Conservation (phyloP, 768 basidiomycete species). For the Amanita exitialis region DNA sequence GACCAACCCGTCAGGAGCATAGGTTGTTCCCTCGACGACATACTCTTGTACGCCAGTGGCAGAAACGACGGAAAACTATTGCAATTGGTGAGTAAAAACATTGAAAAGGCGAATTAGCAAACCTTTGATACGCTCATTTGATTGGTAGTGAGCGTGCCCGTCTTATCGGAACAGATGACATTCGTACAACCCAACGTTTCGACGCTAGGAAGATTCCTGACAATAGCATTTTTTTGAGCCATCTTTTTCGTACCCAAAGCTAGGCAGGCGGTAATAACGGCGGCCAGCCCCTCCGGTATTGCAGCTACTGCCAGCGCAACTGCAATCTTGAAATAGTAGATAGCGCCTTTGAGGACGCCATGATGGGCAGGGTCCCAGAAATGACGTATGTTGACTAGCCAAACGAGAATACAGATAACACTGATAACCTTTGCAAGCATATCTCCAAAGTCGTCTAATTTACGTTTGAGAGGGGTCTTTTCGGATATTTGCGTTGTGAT, state of each 20-base stretch:
- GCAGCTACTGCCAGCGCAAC: conserved; percentile 98
- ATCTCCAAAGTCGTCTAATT: conserved; percentile 97
- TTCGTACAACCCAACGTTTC: conserved; percentile 98
- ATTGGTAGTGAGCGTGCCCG: conserved; percentile 90
- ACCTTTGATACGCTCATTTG: conserved; percentile 94
- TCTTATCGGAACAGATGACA: conserved; percentile 99
- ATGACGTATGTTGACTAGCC: conserved; percentile 94
- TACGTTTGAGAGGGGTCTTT: conserved; percentile 95
- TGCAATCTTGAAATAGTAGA: conserved; percentile 99
- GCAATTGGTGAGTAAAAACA: conserved; percentile 2
- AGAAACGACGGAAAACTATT: conserved; percentile 73
- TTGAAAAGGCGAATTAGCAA: conserved; percentile 12
- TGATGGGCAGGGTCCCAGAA: conserved; percentile 95
- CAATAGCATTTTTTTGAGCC: conserved; percentile 98
- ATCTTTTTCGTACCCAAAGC: conserved; percentile 98
- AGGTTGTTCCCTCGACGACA: conserved; percentile 86
- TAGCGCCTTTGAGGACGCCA: conserved; percentile 83
- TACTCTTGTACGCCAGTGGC: conserved; percentile 52
- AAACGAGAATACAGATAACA: conserved; percentile 94
- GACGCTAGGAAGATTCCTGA: conserved; percentile 90
- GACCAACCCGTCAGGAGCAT: conserved; percentile 75
- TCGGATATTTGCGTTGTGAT: conserved; percentile 89
- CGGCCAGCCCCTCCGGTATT: conserved; percentile 97
- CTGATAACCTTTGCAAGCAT: conserved; percentile 96
- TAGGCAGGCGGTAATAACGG: conserved; percentile 94